Evolutionary conservation across 306 rosid genomes (phyloP), one percentile per base, ranked within the genome.

Genomic region (Quercus robur): DNA sequence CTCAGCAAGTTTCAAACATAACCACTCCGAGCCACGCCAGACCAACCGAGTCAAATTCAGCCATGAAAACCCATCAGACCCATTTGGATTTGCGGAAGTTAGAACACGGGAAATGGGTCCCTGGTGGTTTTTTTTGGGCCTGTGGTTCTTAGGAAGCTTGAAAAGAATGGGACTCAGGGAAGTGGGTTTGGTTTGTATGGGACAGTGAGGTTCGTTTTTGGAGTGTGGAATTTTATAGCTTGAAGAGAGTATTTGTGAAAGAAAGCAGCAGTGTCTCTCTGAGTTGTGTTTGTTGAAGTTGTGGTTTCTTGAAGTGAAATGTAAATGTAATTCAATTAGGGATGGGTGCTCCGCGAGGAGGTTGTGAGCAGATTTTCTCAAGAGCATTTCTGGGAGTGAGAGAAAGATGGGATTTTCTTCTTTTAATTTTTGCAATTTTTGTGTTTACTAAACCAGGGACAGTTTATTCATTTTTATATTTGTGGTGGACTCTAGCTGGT

Each of bases 1-100:
- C 69, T 91, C 91, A 3, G 91, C 86, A 15, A 93, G 86, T 66
- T 82, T 86, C 46, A 80, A 77, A 89, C 94, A 93, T 78, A 95
- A 91, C 71, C 86, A 88, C 84, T 55, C 87, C 9, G 92, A 90
- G 26, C 96, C 96, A 28, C 83, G 87, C 79, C 75, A 83, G 54
- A 95, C 57, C 1, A 95, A 89, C 38, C 62, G 84, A 41, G 75
- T n/a, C 41, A 91, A 84, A 44, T 70, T 71, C 64, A 30, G 64
- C 93, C 91, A 93, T 13, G 98, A 86, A 75, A 88, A 81, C 25
- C 91, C 86, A 25, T 77, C 87, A 12, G 85, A 77, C 62, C 88
- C 94, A 81, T 85, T 84, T 26, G 92, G 75, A 75, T 75, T 86
- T 63, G 86, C 28, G 7, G 92, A 78, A 52, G 91, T 91, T 55